Base-by-base conservation (phyloP, 1,139 yeast species). In the Candida pseudocylindracea region DNA sequence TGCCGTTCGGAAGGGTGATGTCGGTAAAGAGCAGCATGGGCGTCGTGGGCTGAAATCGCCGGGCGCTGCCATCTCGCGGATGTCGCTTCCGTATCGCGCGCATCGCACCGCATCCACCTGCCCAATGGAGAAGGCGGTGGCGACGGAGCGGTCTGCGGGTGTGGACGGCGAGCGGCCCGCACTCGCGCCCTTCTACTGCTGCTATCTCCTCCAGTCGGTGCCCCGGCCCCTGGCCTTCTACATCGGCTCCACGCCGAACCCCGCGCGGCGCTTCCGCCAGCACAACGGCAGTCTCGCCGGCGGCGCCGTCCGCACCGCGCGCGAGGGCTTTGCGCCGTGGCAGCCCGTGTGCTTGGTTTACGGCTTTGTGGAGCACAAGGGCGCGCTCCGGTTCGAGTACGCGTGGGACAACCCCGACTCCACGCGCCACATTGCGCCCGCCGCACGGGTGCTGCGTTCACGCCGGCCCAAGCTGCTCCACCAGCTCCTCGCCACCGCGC, bases 221-320 rank as follows among this genome's bases (percentile, higher is more conserved):
- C 59, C 65, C 2, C 65, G 63, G 40, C 65, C 67, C 10, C 53
- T 55, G 30, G 63, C 74, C 7, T 69, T 69, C 41, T 78, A 78
- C 42, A 62, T 78, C 5, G 92, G 92, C 1, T 75, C 88, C 1
- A 74, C 88, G 0, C 85, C 88, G 0, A 63, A 74, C 43, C 88
- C 91, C 0, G 45, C 54, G 1, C 43, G 85, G 36, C 46, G 93
- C 32, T 52, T 79, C 6, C 50, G 80, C 29, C 93, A 79, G 41
- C 93, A 79, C 45, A 79, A 79, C 51, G 92, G 93, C 2, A 67
- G 61, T 5, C 45, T 73, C 12, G 42, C 42, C 8, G 79, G 79
- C 1, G 85, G 85, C 1, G 93, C 93, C 0, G 68, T 54, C 42
- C 51, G 67, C 31, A 79, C 93, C 1, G 67, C 59, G 37, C 50